Evolutionary conservation across 257 asterid genomes (phyloP).

Genomic region (Solanum okadae): DNA sequence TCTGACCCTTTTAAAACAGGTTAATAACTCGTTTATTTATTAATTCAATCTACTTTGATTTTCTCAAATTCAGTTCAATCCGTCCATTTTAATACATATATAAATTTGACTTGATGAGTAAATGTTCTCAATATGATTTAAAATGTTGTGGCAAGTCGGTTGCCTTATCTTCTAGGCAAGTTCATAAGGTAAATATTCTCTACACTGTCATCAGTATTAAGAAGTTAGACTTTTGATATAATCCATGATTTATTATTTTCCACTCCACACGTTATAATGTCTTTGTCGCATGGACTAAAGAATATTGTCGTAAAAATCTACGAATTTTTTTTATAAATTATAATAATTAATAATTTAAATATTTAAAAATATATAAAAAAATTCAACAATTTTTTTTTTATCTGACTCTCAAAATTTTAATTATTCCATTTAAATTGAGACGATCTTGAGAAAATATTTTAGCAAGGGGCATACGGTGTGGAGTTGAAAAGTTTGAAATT

Average conservation of each 20-base stretch:
- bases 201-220: not conserved
- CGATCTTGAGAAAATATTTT: not conserved
- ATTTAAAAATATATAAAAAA: too few species aligned
- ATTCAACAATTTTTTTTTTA: too few species aligned
- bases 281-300: not conserved
- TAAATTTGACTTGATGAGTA: not conserved
- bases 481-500: slow-evolving; percentile 2
- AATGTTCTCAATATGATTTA: not conserved
- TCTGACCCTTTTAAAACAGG: too few species aligned
- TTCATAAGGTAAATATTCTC: not conserved
- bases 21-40: not conserved
- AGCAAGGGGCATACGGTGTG: not conserved
- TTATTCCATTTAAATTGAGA: not conserved
- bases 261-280: not conserved
- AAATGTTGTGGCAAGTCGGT: not conserved
- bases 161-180: not conserved
- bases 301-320: not conserved
- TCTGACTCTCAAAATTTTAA: not conserved
- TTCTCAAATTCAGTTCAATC: not conserved
- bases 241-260: not conserved
- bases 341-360: too few species aligned
- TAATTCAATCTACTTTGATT: not conserved
- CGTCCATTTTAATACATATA: too few species aligned
- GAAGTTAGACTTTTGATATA: not conserved
- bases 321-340: too few species aligned